phyloP scores from a whole-genome alignment of 305 asterid genomes.

The Fraxinus ornus region DNA sequence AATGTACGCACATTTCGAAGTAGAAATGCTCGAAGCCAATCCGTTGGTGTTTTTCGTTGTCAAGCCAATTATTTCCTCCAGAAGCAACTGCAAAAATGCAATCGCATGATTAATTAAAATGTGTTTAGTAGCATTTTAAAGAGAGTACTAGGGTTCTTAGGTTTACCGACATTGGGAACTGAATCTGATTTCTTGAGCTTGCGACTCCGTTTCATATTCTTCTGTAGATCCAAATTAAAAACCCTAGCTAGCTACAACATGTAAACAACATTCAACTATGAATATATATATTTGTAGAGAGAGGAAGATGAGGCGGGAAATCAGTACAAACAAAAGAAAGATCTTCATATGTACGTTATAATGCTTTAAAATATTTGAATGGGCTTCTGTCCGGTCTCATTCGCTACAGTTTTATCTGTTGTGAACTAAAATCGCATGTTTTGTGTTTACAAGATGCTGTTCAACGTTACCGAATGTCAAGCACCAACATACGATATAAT shows the following conservation, averaged over 20 bases:
- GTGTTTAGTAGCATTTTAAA: background rate
- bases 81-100: constrained; percentile 37
- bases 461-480: background rate
- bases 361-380: background rate
- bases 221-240: constrained; percentile 24
- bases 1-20: constrained; percentile 49
- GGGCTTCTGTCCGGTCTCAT: constrained; percentile 10
- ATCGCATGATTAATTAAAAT: background rate
- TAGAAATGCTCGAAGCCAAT: constrained; percentile 50
- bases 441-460: background rate
- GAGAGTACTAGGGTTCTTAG: background rate
- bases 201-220: constrained; percentile 47
- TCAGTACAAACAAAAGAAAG: constrained; percentile 28
- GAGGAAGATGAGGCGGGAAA: constrained; percentile 47
- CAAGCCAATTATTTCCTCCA: constrained; percentile 63
- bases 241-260: constrained; percentile 29
- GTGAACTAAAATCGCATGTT: background rate
- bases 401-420: constrained; percentile 11
- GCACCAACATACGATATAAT: no score
- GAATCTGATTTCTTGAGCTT: constrained; percentile 35
- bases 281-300: constrained; percentile 7
- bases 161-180: constrained; percentile 36
- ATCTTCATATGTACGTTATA: constrained; percentile 16
- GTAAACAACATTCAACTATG: constrained; percentile 1
- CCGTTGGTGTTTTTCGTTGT: constrained; percentile 59